These are phyloP conservation scores for Davidsoniella neocaledoniae DNA, from an alignment of 2,329 filamentous ascomycete genomes.

Conservation along the genomic window DNA sequence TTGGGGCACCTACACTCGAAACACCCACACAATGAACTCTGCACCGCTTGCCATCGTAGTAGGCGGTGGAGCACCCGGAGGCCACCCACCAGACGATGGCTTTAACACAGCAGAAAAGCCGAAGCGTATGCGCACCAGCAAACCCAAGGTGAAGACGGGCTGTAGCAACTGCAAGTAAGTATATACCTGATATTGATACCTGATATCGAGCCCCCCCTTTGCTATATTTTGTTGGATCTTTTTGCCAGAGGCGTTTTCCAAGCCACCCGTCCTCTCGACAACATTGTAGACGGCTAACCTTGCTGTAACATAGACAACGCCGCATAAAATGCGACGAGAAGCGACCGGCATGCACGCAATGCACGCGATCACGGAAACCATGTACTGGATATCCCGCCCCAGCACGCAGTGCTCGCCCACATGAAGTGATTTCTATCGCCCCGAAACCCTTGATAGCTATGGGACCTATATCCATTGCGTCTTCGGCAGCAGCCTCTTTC, in stretches of 20 bases:
- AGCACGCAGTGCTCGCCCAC: slow-evolving; percentile 28
- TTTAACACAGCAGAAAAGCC: slow-evolving; percentile 7
- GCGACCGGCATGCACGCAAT: slow-evolving; percentile 43
- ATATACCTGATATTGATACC: neutral
- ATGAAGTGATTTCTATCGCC: slow-evolving; percentile 32
- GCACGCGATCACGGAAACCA: slow-evolving; percentile 37
- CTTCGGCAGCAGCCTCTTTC: neutral
- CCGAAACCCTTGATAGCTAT: slow-evolving; percentile 17
- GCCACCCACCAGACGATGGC: too few species aligned
- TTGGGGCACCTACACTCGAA: too few species aligned
- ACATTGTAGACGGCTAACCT: slow-evolving; percentile 1
- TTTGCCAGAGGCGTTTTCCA: neutral
- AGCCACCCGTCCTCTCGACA: neutral
- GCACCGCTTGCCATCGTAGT: too few species aligned
- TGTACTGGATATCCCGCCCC: slow-evolving; percentile 49
- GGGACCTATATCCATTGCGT: neutral
- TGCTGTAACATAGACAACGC: slow-evolving; percentile 27
- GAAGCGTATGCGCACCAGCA: slow-evolving; percentile 35
- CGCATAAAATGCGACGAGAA: slow-evolving; percentile 51
- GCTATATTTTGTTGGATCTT: neutral
- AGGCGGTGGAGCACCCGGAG: too few species aligned
- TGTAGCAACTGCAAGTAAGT: slow-evolving; percentile 54
- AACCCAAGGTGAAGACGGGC: slow-evolving; percentile 48
- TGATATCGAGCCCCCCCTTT: neutral
- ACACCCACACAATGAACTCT: too few species aligned